These are phyloP conservation scores for Saccharomyces mikatae DNA, from an alignment of 805 yeast species.

Conservation along the genomic window DNA sequence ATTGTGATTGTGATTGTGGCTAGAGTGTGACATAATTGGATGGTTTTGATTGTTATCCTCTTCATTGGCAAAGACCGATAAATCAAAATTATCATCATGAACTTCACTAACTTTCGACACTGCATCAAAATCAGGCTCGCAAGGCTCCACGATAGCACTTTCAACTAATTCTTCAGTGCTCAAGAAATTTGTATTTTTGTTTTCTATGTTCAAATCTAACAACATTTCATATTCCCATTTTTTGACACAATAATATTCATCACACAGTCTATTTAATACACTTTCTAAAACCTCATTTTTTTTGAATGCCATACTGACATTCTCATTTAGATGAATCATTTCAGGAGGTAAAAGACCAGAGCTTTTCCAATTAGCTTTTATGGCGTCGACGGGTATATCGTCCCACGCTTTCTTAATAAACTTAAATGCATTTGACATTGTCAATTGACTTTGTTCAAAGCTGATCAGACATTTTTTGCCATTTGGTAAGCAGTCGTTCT, in stretches of 20 bases:
- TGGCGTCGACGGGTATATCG: slow-evolving; percentile 30
- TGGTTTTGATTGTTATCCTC: background rate
- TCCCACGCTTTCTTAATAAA: slow-evolving; percentile 55
- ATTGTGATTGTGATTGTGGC: background rate
- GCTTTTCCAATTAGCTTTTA: slow-evolving; percentile 38
- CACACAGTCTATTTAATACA: slow-evolving; percentile 39
- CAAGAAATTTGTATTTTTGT: slow-evolving; percentile 38
- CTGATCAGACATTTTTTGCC: slow-evolving; percentile 17
- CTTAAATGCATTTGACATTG: slow-evolving; percentile 49
- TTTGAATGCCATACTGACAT: slow-evolving; percentile 27
- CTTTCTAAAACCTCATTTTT: slow-evolving; percentile 33
- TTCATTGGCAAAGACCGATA: background rate
- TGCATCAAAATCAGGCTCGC: slow-evolving; percentile 25
- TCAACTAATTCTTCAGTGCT: slow-evolving; percentile 56
- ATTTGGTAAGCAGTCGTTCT: background rate
- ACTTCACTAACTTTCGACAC: background rate
- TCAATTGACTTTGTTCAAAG: slow-evolving; percentile 37
- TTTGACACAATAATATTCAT: slow-evolving; percentile 40
- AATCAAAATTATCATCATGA: slow-evolving; percentile 1
- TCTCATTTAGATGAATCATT: slow-evolving; percentile 24
- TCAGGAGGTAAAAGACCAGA: slow-evolving; percentile 35
- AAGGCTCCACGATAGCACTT: slow-evolving; percentile 46
- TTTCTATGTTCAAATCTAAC: slow-evolving; percentile 40
- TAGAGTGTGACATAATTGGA: background rate
- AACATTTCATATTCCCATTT: slow-evolving; percentile 53